Evolutionary conservation across 352 stramenopile genomes (phyloP), one percentile per base, ranked within the genome.

Genomic region (Phytophthora capsici): DNA sequence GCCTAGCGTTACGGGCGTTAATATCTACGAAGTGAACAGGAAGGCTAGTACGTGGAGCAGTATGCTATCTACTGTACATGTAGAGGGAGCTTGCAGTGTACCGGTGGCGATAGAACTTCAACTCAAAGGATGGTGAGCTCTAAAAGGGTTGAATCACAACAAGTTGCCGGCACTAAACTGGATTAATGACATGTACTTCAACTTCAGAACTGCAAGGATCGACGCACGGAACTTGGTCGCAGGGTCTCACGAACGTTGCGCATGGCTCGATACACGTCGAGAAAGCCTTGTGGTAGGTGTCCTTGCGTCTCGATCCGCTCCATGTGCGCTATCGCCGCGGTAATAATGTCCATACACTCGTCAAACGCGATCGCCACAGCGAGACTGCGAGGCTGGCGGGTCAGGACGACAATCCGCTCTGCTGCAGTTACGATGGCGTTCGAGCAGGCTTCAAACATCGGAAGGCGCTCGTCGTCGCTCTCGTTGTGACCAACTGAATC

Each of bases 321-420:
- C 55, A 78, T 49, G 43, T 64, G 65, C 37, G 71, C 41, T 36
- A 72, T 38, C 10, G 65, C 69, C 14, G 69, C 69, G 2, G 69
- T 69, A 38, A 78, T 26, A 48, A 78, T 72, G 41, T 78, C 69
- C 4, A 78, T 56, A 61, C 65, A 74, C 37, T 72, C 69, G 32
- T 78, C 69, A 30, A 69, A 78, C 34, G 65, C 69, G 43, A 78
- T 73, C n/a, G 59, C 65, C 6, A 75, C 50, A 4, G 65, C 30
- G 32, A 78, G 34, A 57, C 41, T 72, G 19, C 17, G 41, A 23
- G 60, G 65, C 20, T 66, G 40, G 23, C n/a, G 57, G 2, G 46
- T 37, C 12, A 78, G 65, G 16, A 25, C 25, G 30, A 47, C 20
- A 65, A 78, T 78, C 32, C 60, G 55, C 25, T 78, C 69, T 3